Evolutionary conservation across 768 basidiomycete genomes (phyloP).

Genomic region (Kwoniella botswanensis): DNA sequence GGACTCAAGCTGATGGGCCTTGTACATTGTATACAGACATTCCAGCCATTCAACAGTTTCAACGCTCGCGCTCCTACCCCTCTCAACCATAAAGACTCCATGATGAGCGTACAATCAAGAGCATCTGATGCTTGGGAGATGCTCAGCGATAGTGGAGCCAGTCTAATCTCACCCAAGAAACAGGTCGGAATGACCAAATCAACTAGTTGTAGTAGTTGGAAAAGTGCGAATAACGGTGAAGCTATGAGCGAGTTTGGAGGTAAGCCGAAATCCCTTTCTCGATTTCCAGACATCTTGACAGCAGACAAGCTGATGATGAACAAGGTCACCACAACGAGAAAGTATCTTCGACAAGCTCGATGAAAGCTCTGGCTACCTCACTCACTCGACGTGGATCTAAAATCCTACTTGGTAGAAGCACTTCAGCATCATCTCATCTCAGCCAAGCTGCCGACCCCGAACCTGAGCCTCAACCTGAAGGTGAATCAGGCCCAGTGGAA

Average conservation of each 20-base stretch:
- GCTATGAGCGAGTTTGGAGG: slow-evolving; percentile 45
- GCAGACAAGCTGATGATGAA: too few relatives aligned
- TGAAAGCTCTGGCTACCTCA: slow-evolving; percentile 33
- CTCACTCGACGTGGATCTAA: slow-evolving; percentile 29
- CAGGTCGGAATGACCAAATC: slow-evolving; percentile 25
- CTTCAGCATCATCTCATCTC: slow-evolving; percentile 25
- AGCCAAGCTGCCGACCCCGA: slow-evolving; percentile 12
- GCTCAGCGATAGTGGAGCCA: slow-evolving; percentile 44
- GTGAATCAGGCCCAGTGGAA: slow-evolving; percentile 27
- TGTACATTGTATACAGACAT: background rate
- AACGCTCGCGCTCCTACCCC: slow-evolving; percentile 10
- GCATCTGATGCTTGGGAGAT: slow-evolving; percentile 47
- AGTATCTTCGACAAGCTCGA: slow-evolving; percentile 19
- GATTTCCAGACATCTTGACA: background rate
- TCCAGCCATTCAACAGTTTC: background rate
- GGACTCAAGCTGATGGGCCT: too few relatives aligned
- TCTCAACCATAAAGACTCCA: slow-evolving; percentile 21
- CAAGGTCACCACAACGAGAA: slow-evolving; percentile 15
- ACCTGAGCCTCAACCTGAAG: background rate
- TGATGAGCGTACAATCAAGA: slow-evolving; percentile 20
- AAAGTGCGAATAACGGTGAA: slow-evolving; percentile 50
- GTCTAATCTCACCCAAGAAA: slow-evolving; percentile 41
- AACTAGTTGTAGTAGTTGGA: slow-evolving; percentile 43
- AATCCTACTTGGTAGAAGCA: slow-evolving; percentile 29
- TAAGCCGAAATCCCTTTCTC: slow-evolving; percentile 4